A percentile compares a stretch with the other conserved stretches of the same genome.
Evolutionary conservation across 768 basidiomycete genomes (phyloP).

Genomic region (Lentinula edodes): DNA sequence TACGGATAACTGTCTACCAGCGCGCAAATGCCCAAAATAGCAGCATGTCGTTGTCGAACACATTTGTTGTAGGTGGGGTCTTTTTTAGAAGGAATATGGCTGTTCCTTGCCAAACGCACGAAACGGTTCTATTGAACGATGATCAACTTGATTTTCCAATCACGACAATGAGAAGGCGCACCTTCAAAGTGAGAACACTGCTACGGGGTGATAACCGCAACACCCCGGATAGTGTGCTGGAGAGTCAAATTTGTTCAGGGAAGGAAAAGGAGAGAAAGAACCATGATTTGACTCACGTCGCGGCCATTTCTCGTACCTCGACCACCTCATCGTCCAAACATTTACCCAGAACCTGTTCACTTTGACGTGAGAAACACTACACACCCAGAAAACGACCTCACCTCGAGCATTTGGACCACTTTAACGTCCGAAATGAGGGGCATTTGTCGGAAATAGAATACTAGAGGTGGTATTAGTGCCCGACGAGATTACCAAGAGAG

Average conservation of each 20-base stretch:
- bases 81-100: conserved; percentile 57
- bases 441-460: conserved; percentile 86
- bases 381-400: conserved; percentile 15
- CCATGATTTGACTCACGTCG: conserved; percentile 45
- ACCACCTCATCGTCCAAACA: conserved; percentile 84
- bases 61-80: conserved; percentile 64
- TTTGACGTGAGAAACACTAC: conserved; percentile 2
- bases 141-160: conserved; percentile 1
- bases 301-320: conserved; percentile 88
- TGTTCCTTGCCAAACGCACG: conserved; percentile 63
- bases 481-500: background rate
- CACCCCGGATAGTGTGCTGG: conserved; percentile 75
- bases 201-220: conserved; percentile 75
- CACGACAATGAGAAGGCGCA: conserved; percentile 14
- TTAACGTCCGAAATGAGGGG: conserved; percentile 74
- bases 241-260: background rate
- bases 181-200: conserved; percentile 71
- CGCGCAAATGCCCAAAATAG: conserved; percentile 91
- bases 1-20: conserved; percentile 94
- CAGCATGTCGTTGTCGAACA: conserved; percentile 79
- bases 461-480: conserved; percentile 22
- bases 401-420: conserved; percentile 78
- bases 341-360: conserved; percentile 60
- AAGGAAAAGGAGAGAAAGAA: conserved; percentile 10
- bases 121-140: conserved; percentile 60